A percentile compares a stretch with the other conserved stretches of the same genome.
phyloP scores from a whole-genome alignment of 2,329 filamentous ascomycete species.

The Colletotrichum sp. region DNA sequence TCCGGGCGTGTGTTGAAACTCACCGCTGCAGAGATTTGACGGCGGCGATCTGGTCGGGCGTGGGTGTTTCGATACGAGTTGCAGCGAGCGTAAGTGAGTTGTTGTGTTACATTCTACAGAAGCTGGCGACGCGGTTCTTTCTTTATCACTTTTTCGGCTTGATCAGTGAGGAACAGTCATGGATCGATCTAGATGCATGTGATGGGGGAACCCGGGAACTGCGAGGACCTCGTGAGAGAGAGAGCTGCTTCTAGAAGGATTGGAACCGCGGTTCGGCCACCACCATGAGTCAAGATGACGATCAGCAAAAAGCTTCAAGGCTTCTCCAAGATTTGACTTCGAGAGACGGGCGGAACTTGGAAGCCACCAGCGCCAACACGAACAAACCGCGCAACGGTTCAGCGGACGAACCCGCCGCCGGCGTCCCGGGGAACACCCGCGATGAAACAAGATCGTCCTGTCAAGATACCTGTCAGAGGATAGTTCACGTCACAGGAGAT shows the following conservation, averaged over 20 bases:
- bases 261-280: background rate
- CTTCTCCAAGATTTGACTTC: background rate
- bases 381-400: background rate
- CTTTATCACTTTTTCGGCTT: background rate
- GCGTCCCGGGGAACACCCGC: background rate
- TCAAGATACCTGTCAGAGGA: background rate
- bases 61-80: background rate
- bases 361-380: background rate
- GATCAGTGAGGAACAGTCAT: background rate
- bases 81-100: background rate
- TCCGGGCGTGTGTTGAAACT: background rate
- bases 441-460: slow-evolving; percentile 1
- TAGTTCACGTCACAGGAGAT: background rate
- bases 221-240: background rate
- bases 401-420: background rate
- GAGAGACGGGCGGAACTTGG: background rate
- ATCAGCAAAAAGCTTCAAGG: background rate
- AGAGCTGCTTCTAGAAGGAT: background rate
- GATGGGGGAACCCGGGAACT: background rate
- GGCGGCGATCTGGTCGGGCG: background rate
- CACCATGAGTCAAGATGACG: background rate
- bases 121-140: background rate
- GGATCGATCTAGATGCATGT: background rate
- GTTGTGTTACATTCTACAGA: background rate
- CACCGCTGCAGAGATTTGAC: background rate